Evolutionary conservation across 1,284 basidiomycete species (phyloP).

Genomic region (Ganoderma lingzhi): DNA sequence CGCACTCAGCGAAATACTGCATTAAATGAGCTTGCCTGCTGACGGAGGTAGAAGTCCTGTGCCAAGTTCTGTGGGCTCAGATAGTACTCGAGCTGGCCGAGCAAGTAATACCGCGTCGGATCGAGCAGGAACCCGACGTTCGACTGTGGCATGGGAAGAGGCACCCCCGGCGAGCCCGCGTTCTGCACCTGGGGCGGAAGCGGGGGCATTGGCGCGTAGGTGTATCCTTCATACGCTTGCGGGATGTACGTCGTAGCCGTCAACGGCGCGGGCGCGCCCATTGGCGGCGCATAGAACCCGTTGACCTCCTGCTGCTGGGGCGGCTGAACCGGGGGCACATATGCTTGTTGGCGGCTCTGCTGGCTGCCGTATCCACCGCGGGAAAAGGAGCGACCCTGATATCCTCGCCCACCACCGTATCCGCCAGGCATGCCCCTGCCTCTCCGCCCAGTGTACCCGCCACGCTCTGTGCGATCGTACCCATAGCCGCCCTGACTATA

Average conservation of each 20-base stretch:
- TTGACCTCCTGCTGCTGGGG: slow-evolving; percentile 29
- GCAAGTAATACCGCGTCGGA: slow-evolving; percentile 67
- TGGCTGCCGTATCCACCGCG: slow-evolving; percentile 41
- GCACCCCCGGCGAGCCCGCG: slow-evolving; percentile 32
- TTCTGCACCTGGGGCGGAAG: slow-evolving; percentile 30
- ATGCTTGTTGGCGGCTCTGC: slow-evolving; percentile 36
- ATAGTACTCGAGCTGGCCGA: slow-evolving; percentile 91
- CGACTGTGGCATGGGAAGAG: slow-evolving; percentile 62
- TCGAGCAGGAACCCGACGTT: slow-evolving; percentile 69
- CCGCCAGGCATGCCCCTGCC: slow-evolving; percentile 43
- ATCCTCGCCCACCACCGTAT: slow-evolving; percentile 43
- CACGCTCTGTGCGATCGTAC: slow-evolving; percentile 39
- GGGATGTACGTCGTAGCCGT: slow-evolving; percentile 30
- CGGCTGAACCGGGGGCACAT: slow-evolving; percentile 31
- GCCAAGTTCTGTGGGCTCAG: slow-evolving; percentile 88
- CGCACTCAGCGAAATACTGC: slow-evolving; percentile 6
- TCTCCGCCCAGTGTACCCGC: slow-evolving; percentile 44
- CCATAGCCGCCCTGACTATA: slow-evolving; percentile 36
- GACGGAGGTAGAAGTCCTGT: slow-evolving; percentile 82
- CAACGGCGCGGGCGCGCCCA: slow-evolving; percentile 6
- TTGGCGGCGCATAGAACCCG: slow-evolving; percentile 32
- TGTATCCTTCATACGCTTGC: slow-evolving; percentile 25
- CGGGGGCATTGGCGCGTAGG: slow-evolving; percentile 27
- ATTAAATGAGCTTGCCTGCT: slow-evolving; percentile 59
- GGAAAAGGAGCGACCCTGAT: slow-evolving; percentile 30